These are phyloP conservation scores for Fusarium sp. DNA, from an alignment of 2,329 filamentous ascomycete species.

Conservation along the genomic window DNA sequence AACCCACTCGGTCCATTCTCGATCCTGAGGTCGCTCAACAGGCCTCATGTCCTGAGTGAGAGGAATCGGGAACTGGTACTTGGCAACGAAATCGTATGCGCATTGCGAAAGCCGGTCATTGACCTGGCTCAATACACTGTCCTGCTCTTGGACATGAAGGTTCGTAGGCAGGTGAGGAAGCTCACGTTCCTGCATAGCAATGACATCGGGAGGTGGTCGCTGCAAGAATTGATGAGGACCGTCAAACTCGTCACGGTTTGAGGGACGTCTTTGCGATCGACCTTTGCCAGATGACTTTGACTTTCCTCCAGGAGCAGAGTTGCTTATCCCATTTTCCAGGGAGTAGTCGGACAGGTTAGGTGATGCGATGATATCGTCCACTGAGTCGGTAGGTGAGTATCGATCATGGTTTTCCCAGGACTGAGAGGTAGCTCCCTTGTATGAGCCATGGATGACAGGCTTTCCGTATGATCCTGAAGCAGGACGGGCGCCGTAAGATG, in stretches of 20 bases:
- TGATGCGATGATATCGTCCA: conserved; percentile 67
- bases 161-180: conserved; percentile 85
- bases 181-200: conserved; percentile 81
- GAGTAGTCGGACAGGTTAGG: conserved; percentile 69
- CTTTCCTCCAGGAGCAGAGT: conserved; percentile 52
- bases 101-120: conserved; percentile 87
- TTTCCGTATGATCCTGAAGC: conserved; percentile 52
- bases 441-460: conserved; percentile 48
- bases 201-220: conserved; percentile 73
- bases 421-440: conserved; percentile 53
- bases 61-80: conserved; percentile 90
- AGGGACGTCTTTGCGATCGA: conserved; percentile 72
- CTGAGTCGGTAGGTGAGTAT: conserved; percentile 66
- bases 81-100: conserved; percentile 89
- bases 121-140: conserved; percentile 80
- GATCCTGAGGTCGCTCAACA: conserved; percentile 76
- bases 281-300: conserved; percentile 58
- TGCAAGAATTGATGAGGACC: conserved; percentile 85
- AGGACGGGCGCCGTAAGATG: conserved; percentile 55
- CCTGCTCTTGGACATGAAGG: conserved; percentile 84
- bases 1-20: conserved; percentile 93
- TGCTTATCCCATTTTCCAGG: conserved; percentile 59
- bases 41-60: conserved; percentile 84
- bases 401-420: conserved; percentile 59
- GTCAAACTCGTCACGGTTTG: conserved; percentile 89